Evolutionary conservation across 1,139 yeast species (phyloP).

Genomic region (Taphrina betulina): DNA sequence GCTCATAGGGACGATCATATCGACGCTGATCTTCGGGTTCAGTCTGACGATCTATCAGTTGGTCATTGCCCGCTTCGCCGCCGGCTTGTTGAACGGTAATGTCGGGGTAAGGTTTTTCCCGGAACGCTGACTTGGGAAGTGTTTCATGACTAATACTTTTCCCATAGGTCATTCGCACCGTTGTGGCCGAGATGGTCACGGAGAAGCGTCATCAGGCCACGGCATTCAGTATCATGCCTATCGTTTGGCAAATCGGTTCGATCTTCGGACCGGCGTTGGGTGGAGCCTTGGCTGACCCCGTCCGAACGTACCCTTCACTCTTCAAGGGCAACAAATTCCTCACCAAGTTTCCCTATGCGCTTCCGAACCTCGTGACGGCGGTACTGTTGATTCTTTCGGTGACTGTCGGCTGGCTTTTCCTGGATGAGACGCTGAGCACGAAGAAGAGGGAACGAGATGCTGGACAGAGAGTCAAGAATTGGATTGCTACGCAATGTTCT

Average conservation of each 20-base stretch:
- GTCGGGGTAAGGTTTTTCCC: too few relatives aligned
- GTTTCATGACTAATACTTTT: too few relatives aligned
- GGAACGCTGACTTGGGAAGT: too few relatives aligned
- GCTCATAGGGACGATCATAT: constrained; percentile 52
- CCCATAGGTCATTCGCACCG: constrained; percentile 59
- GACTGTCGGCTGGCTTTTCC: constrained; percentile 52
- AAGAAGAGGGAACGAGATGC: constrained; percentile 44
- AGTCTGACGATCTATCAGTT: constrained; percentile 55
- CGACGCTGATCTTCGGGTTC: constrained; percentile 56
- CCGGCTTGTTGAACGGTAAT: constrained; percentile 63
- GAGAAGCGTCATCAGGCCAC: constrained; percentile 60
- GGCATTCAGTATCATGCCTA: constrained; percentile 61
- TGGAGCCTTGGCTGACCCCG: constrained; percentile 49
- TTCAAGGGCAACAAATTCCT: constrained; percentile 43
- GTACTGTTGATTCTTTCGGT: constrained; percentile 42
- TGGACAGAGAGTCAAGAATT: constrained; percentile 18
- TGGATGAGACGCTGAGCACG: constrained; percentile 54
- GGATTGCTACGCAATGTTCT: constrained; percentile 8
- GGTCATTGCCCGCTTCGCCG: constrained; percentile 52
- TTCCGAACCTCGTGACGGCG: constrained; percentile 54
- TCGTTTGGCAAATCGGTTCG: constrained; percentile 59
- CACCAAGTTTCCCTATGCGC: constrained; percentile 55
- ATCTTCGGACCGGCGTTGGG: constrained; percentile 61
- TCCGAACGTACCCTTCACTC: constrained; percentile 41
- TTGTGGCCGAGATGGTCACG: constrained; percentile 59